A percentile compares a stretch with the other conserved stretches of the same genome.
Evolutionary conservation across 148 eudicot genomes (phyloP).

Genomic region (Amaranthus palmeri): DNA sequence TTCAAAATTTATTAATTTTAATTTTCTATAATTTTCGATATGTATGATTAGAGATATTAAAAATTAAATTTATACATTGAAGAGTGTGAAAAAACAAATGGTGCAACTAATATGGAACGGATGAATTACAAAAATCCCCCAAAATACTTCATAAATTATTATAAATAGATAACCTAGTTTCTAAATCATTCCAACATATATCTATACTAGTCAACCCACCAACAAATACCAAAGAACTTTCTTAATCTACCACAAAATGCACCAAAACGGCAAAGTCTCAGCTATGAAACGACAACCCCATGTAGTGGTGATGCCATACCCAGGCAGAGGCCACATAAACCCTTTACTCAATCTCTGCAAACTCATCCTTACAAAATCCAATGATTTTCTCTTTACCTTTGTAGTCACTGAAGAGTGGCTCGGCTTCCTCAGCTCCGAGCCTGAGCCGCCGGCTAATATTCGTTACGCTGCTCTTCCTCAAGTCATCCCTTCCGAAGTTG

Average conservation of each 20-base stretch:
- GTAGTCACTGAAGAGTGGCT: conserved; percentile 45
- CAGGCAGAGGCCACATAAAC: conserved; percentile 68
- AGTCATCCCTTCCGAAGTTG: conserved; percentile 53
- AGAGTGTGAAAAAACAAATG: too few relatives aligned
- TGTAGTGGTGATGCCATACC: conserved; percentile 55
- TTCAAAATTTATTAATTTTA: too few relatives aligned
- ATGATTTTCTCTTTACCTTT: conserved; percentile 17
- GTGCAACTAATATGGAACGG: too few relatives aligned
- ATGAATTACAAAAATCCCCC: too few relatives aligned
- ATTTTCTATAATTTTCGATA: too few relatives aligned
- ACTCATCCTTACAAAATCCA: conserved; percentile 19
- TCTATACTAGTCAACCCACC: neutral
- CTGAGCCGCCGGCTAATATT: conserved; percentile 28
- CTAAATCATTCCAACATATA: too few relatives aligned
- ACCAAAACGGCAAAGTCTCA: neutral
- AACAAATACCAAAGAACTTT: neutral
- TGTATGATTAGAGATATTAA: too few relatives aligned
- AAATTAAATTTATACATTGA: too few relatives aligned
- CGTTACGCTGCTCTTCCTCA: conserved; percentile 44
- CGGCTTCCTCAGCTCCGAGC: conserved; percentile 37
- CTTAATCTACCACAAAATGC: neutral
- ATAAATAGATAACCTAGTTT: too few relatives aligned
- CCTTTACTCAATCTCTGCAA: conserved; percentile 66
- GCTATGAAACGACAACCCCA: conserved; percentile 19
- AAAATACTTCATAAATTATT: too few relatives aligned